Percentiles rank a stretch among this genome's conserved stretches.
Evolutionary conservation across 2,329 filamentous ascomycete genomes (phyloP).

Genomic region (Mycosphaerella sp.): DNA sequence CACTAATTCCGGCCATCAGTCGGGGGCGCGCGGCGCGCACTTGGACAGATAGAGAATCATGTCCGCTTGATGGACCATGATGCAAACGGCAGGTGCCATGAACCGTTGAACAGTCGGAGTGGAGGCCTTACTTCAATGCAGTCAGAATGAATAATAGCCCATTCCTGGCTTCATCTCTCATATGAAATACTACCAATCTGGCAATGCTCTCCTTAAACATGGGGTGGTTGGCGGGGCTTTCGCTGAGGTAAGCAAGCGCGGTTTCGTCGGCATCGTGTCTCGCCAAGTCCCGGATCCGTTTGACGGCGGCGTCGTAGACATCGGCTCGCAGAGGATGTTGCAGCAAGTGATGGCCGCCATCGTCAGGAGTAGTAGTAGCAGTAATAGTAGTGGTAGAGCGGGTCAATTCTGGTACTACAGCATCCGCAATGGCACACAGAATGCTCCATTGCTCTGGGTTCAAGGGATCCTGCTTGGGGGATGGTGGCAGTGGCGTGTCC

Average conservation of each 20-base stretch:
- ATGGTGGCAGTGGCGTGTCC: constrained; percentile 35
- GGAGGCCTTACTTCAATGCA: constrained; percentile 45
- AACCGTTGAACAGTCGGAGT: not conserved
- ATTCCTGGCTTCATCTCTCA: constrained; percentile 46
- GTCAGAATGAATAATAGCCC: constrained; percentile 49
- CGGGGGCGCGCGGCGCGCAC: not conserved
- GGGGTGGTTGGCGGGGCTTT: constrained; percentile 41
- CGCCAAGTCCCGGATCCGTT: constrained; percentile 42
- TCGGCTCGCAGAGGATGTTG: constrained; percentile 26
- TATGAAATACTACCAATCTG: constrained; percentile 44
- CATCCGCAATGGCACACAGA: constrained; percentile 52
- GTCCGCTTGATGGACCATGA: not conserved
- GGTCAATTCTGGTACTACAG: constrained; percentile 54
- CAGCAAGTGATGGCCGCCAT: constrained; percentile 23
- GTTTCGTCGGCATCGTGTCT: constrained; percentile 40
- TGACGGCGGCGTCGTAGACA: constrained; percentile 46
- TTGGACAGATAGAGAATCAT: not conserved
- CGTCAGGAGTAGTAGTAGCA: too few species aligned
- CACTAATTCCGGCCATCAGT: constrained; percentile 17
- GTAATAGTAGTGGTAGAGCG: too few species aligned
- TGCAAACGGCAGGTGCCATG: not conserved
- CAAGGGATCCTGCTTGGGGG: constrained; percentile 45
- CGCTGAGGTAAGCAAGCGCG: constrained; percentile 28
- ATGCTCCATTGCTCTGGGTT: constrained; percentile 54
- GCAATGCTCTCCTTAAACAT: constrained; percentile 49